Conservation (phyloP, 345 rosid genomes). For the Angophora floribunda region DNA sequence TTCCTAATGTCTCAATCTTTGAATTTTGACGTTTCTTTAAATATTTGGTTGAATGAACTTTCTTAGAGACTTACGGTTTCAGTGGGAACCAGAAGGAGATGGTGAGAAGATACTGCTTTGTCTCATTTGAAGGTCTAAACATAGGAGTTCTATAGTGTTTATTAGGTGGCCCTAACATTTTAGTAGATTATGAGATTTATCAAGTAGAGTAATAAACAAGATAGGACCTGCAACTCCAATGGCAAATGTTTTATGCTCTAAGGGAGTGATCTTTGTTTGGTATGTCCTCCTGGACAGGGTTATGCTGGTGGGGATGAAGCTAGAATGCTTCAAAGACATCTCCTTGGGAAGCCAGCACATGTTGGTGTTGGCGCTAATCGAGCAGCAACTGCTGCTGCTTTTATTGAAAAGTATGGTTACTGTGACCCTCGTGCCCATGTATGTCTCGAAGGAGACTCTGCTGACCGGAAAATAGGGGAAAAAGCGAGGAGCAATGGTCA, state of each 20-base stretch:
- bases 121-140: not conserved
- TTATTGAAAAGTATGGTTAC: conserved; percentile 42
- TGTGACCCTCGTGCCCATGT: conserved; percentile 8
- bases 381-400: conserved; percentile 45
- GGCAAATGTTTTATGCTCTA: not conserved
- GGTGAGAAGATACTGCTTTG: not conserved
- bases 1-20: not conserved
- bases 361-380: conserved; percentile 74
- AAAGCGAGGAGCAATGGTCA: not conserved
- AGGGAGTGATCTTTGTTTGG: not conserved
- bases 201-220: not conserved
- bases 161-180: not conserved
- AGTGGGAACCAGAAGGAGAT: not conserved
- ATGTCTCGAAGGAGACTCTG: not conserved
- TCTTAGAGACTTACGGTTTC: not conserved
- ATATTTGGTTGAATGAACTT: not conserved
- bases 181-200: not conserved
- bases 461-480: not conserved
- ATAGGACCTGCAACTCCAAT: not conserved
- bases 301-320: conserved; percentile 93
- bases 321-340: conserved; percentile 70
- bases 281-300: conserved; percentile 30
- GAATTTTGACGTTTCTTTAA: not conserved
- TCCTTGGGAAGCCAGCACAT: conserved; percentile 23
- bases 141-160: not conserved